Evolutionary conservation across 164 flowering plant genomes (phyloP).

Genomic region (Akebia trifoliata): DNA sequence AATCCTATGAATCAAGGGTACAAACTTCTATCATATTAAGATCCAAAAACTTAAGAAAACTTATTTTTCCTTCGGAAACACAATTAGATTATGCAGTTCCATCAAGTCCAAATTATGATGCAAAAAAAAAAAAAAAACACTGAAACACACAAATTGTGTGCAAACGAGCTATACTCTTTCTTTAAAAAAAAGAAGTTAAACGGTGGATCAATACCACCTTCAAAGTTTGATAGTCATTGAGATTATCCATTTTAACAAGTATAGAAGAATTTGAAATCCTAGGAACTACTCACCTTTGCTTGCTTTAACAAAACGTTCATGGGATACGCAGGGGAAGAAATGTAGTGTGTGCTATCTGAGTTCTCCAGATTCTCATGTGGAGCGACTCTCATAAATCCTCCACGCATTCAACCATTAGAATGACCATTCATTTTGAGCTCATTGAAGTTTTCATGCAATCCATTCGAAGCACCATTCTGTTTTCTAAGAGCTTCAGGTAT

Average conservation of each 20-base stretch:
- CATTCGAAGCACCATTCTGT: constrained; percentile 24
- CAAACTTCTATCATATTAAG: not conserved
- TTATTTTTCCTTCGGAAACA: not conserved
- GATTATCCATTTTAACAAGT: not conserved
- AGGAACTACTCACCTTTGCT: constrained; percentile 27
- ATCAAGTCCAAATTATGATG: too few relatives aligned
- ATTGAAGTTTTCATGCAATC: constrained; percentile 29
- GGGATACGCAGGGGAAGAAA: constrained; percentile 27
- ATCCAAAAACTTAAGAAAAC: not conserved
- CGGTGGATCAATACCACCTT: not conserved
- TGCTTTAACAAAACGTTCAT: constrained; percentile 32
- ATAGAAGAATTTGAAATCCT: not conserved
- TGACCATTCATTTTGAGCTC: constrained; percentile 30
- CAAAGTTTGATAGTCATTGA: not conserved
- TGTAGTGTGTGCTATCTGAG: constrained; percentile 18
- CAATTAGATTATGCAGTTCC: not conserved
- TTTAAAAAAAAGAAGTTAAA: not conserved
- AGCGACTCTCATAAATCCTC: constrained; percentile 18
- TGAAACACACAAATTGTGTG: too few relatives aligned
- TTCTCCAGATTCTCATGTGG: constrained; percentile 27
- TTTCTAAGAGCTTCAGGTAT: constrained; percentile 46
- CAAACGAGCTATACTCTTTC: not conserved
- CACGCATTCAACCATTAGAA: constrained; percentile 22
- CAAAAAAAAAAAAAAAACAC: too few relatives aligned
- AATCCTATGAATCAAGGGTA: not conserved